Percentiles rank a stretch among this genome's conserved stretches.
phyloP scores from a whole-genome alignment of 2,329 filamentous ascomycete species.

The Penicillium hesseltinei region DNA sequence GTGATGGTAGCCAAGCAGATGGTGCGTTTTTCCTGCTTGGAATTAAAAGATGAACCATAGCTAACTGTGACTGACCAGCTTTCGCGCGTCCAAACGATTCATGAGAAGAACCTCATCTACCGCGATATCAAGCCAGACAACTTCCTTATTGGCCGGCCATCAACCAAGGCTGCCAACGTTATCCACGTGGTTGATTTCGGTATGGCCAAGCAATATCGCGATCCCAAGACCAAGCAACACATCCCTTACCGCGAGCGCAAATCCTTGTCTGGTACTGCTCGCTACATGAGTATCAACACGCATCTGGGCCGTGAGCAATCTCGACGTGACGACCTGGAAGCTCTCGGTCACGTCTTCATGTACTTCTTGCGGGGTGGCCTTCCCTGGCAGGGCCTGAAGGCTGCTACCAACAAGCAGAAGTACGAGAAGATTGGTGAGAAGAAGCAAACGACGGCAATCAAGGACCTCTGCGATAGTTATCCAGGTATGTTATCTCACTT shows the following conservation, averaged over 20 bases:
- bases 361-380: constrained; percentile 66
- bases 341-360: constrained; percentile 69
- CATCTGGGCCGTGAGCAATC: constrained; percentile 96
- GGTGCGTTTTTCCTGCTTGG: constrained; percentile 52
- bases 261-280: constrained; percentile 90
- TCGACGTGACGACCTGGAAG: constrained; percentile 91
- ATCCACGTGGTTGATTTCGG: constrained; percentile 99
- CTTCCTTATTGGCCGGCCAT: constrained; percentile 91
- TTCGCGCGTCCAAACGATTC: constrained; percentile 87
- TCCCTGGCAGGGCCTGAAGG: constrained; percentile 67
- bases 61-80: constrained; percentile 51
- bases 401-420: constrained; percentile 84
- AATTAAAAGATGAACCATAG: not conserved
- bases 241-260: constrained; percentile 97
- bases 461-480: constrained; percentile 94
- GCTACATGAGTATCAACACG: constrained; percentile 99
- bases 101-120: constrained; percentile 99
- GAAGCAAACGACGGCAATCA: constrained; percentile 97
- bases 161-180: constrained; percentile 92
- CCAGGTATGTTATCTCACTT: constrained; percentile 56
- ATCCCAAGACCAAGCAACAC: constrained; percentile 98
- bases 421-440: constrained; percentile 99
- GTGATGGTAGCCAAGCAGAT: constrained; percentile 99
- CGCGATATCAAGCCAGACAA: constrained; percentile 99
- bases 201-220: constrained; percentile 99